Conservation (phyloP, 768 basidiomycete genomes). For the Lactarius deliciosus region DNA sequence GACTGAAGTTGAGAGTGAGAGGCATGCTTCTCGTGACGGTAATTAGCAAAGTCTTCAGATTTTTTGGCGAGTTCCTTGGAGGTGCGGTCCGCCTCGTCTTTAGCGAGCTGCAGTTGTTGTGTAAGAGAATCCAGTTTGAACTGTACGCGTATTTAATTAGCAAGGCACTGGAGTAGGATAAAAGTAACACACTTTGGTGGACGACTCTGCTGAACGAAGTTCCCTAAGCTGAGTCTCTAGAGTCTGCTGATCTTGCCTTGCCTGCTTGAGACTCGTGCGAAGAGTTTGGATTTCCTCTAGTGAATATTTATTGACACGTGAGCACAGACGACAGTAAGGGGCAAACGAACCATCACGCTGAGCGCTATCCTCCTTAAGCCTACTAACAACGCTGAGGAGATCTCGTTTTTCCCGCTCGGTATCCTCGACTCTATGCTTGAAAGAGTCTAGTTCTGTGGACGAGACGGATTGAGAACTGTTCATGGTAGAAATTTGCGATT, state of each 20-base stretch:
- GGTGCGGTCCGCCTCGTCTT: conserved; percentile 71
- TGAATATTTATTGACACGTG: neutral
- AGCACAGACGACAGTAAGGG: neutral
- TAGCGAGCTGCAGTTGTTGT: conserved; percentile 77
- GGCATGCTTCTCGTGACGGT: conserved; percentile 76
- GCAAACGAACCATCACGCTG: conserved; percentile 67
- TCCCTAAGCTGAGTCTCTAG: conserved; percentile 71
- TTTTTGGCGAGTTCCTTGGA: conserved; percentile 67
- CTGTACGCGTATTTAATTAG: conserved; percentile 39
- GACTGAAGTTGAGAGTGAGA: conserved; percentile 76
- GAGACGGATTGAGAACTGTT: conserved; percentile 61
- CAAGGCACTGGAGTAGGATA: conserved; percentile 10
- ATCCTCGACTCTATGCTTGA: conserved; percentile 66
- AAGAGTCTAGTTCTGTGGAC: conserved; percentile 55
- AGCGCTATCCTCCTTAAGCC: conserved; percentile 71
- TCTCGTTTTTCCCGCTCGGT: conserved; percentile 90
- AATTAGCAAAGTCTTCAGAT: conserved; percentile 80
- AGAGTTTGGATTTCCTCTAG: conserved; percentile 72
- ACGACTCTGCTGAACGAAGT: conserved; percentile 69
- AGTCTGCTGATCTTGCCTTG: conserved; percentile 67
- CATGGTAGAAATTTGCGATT: conserved; percentile 56
- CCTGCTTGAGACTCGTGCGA: conserved; percentile 67
- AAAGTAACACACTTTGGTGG: conserved; percentile 57
- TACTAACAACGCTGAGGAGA: conserved; percentile 77
- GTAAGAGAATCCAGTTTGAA: conserved; percentile 84